These are phyloP conservation scores for Phialophora macrospora DNA, from an alignment of 2,329 filamentous ascomycete species.

Conservation along the genomic window DNA sequence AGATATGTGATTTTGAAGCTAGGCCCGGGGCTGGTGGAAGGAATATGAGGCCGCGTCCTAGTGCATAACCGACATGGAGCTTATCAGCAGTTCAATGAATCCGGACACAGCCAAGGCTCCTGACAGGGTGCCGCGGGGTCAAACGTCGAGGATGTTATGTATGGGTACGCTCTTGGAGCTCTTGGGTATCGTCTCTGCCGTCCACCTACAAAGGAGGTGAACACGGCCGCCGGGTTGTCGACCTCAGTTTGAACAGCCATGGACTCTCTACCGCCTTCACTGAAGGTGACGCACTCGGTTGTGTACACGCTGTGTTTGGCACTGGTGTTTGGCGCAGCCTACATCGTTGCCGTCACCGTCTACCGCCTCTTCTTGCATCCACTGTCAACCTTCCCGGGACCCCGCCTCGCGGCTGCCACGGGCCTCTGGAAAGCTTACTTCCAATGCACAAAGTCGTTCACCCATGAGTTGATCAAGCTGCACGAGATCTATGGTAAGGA, in stretches of 20 bases:
- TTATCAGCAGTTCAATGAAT: too few relatives aligned
- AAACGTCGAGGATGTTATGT: too few relatives aligned
- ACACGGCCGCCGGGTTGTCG: background rate
- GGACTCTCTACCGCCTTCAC: background rate
- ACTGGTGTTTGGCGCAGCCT: conserved; percentile 14
- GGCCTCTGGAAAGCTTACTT: conserved; percentile 46
- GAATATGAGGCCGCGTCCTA: background rate
- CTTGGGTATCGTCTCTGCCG: background rate
- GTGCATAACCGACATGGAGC: background rate
- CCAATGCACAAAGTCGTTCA: conserved; percentile 44
- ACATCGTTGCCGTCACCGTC: conserved; percentile 36
- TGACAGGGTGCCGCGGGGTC: too few relatives aligned
- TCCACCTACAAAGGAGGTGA: too few relatives aligned
- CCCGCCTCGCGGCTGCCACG: conserved; percentile 31
- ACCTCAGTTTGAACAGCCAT: background rate
- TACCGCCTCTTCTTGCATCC: conserved; percentile 34
- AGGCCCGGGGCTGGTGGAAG: background rate
- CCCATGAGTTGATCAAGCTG: conserved; percentile 45
- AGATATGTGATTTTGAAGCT: background rate
- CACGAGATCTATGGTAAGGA: conserved; percentile 45
- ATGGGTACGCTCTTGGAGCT: background rate
- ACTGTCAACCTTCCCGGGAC: conserved; percentile 32
- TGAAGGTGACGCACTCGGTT: background rate
- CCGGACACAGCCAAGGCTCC: too few relatives aligned
- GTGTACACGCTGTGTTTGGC: background rate